Conservation (phyloP, 441 rosid genomes). For the Pelargonium australe region DNA sequence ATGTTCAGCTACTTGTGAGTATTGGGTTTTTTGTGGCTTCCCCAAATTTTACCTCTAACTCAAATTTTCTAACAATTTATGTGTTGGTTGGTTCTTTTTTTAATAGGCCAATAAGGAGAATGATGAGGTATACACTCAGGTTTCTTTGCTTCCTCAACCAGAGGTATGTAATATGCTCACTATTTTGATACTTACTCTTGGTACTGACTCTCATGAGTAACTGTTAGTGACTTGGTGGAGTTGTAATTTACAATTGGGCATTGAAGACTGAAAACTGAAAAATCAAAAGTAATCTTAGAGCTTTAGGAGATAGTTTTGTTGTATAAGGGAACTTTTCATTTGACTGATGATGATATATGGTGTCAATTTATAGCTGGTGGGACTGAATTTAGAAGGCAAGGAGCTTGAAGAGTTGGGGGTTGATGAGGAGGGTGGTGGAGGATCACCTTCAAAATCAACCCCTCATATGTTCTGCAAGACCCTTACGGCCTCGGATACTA, state of each 20-base stretch:
- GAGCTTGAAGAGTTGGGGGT: constrained; percentile 38
- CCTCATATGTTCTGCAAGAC: constrained; percentile 93
- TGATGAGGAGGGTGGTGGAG: constrained; percentile 49
- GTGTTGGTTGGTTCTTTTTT: constrained; percentile 11
- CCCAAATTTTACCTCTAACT: constrained; percentile 2
- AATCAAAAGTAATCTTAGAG: not conserved
- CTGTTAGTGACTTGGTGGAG: not conserved
- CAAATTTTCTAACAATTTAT: constrained; percentile 13
- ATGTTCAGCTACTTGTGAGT: constrained; percentile 70
- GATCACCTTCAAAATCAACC: constrained; percentile 52
- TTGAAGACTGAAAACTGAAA: too few relatives aligned
- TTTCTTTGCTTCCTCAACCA: constrained; percentile 72
- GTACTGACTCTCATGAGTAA: not conserved
- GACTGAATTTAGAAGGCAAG: constrained; percentile 43
- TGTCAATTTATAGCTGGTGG: constrained; percentile 38
- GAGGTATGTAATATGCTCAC: constrained; percentile 42
- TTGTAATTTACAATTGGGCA: too few relatives aligned
- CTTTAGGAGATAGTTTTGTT: not conserved
- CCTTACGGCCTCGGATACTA: constrained; percentile 87
- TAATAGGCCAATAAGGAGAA: constrained; percentile 82
- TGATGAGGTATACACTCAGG: constrained; percentile 88
- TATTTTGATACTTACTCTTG: too few relatives aligned
- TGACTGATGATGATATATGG: constrained; percentile 16
- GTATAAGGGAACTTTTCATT: too few relatives aligned
- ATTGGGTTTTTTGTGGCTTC: constrained; percentile 14